These are phyloP conservation scores for Xylariaceae sp. DNA, from an alignment of 2,329 filamentous ascomycete genomes.

Conservation along the genomic window DNA sequence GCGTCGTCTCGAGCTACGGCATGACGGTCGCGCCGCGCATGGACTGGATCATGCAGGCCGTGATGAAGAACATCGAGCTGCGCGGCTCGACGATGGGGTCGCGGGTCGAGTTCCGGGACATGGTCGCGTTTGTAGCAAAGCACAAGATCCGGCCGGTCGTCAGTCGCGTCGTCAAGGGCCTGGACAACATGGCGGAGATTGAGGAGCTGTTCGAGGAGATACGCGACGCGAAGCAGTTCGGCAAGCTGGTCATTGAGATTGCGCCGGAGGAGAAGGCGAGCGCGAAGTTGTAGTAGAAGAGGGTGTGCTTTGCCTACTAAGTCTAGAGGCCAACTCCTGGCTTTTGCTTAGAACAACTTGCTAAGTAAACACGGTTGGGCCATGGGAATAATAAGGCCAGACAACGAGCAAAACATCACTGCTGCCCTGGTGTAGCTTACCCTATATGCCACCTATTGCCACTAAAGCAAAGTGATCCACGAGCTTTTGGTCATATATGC, in stretches of 20 bases:
- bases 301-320: too few species aligned
- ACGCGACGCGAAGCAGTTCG: conserved; percentile 84
- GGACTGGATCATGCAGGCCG: conserved; percentile 83
- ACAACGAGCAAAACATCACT: too few species aligned
- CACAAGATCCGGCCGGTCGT: conserved; percentile 79
- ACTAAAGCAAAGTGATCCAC: too few species aligned
- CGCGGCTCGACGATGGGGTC: conserved; percentile 91
- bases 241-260: conserved; percentile 85
- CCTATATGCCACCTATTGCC: too few species aligned
- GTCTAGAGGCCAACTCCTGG: too few species aligned
- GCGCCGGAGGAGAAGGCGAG: conserved; percentile 39
- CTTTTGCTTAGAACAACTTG: too few species aligned
- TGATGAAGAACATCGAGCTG: conserved; percentile 87
- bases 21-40: conserved; percentile 90
- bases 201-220: conserved; percentile 87
- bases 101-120: conserved; percentile 84
- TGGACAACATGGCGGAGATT: conserved; percentile 80
- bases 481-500: too few species aligned
- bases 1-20: conserved; percentile 84
- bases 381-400: too few species aligned
- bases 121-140: conserved; percentile 80
- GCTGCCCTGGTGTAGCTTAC: too few species aligned
- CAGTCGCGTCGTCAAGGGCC: conserved; percentile 72
- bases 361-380: too few species aligned
- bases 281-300: conserved; percentile 53